Percentiles rank a stretch among this genome's conserved stretches.
These are phyloP conservation scores for Tulasnella sp. DNA, from an alignment of 768 basidiomycete genomes.

Conservation along the genomic window DNA sequence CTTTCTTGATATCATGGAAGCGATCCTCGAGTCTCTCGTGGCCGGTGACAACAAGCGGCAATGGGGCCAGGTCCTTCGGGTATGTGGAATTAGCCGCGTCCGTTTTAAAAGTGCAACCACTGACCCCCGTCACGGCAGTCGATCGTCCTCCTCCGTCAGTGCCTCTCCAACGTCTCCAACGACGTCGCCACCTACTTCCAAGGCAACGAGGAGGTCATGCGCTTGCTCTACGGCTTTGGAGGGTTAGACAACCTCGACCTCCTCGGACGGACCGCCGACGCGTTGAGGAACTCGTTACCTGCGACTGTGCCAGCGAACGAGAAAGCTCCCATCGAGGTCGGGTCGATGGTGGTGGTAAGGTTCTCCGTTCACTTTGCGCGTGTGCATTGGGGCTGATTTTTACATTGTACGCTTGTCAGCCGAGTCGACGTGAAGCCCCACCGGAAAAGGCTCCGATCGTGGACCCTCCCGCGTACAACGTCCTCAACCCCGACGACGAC, in stretches of 20 bases:
- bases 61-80: conserved; percentile 8
- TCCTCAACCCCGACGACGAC: neutral
- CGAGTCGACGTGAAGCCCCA: no score
- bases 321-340: neutral
- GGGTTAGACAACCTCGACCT: neutral
- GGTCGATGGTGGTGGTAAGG: no score
- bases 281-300: neutral
- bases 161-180: conserved; percentile 1
- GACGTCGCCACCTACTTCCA: conserved; percentile 8
- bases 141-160: conserved; percentile 5
- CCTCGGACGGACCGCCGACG: neutral
- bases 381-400: no score
- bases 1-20: conserved; percentile 10
- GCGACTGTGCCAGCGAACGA: neutral
- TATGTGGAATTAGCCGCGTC: neutral
- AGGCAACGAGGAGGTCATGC: neutral
- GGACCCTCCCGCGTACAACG: neutral
- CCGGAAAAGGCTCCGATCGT: neutral
- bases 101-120: neutral
- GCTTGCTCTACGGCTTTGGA: neutral
- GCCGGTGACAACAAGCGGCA: neutral
- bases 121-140: neutral
- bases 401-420: no score
- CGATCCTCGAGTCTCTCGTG: conserved; percentile 2
- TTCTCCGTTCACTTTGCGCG: no score